phyloP scores from a whole-genome alignment of 192 early-diverging fungal species.

The Spizellomyces punctatus region DNA sequence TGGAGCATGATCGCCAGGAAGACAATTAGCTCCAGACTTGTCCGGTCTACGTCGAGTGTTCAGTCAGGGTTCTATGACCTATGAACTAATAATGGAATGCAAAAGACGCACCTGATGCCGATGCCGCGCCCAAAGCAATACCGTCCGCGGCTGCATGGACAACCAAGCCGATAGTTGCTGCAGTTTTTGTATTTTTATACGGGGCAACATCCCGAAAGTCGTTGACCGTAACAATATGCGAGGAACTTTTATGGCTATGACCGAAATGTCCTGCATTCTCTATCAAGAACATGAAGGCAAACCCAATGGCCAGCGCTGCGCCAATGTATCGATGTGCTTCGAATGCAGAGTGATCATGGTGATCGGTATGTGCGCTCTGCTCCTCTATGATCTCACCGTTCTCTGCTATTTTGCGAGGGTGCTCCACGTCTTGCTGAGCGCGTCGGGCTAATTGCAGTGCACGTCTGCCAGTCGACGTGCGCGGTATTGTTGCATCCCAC shows the following conservation, averaged over 20 bases:
- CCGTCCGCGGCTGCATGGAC: constrained; percentile 96
- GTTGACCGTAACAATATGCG: constrained; percentile 33
- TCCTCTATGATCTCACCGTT: not conserved
- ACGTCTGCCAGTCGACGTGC: not conserved
- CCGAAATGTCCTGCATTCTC: constrained; percentile 3
- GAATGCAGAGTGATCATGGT: constrained; percentile 20
- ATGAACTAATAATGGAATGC: too few relatives aligned
- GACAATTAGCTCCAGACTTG: constrained; percentile 66
- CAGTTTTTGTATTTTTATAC: not conserved
- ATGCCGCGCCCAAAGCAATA: constrained; percentile 89
- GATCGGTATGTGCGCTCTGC: not conserved
- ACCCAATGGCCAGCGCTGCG: constrained; percentile 77
- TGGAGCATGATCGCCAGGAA: constrained; percentile 95
- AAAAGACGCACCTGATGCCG: constrained; percentile 53
- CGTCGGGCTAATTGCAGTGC: not conserved
- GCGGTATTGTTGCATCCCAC: not conserved
- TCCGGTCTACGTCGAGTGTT: constrained; percentile 30
- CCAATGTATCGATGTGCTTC: constrained; percentile 72
- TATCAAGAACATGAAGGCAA: constrained; percentile 66
- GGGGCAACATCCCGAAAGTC: constrained; percentile 27
- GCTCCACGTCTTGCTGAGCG: not conserved
- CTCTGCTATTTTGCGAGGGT: constrained; percentile 1
- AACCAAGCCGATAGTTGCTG: constrained; percentile 89
- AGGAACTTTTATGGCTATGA: constrained; percentile 6
- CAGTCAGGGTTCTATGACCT: too few relatives aligned